Evolutionary conservation across 2,329 filamentous ascomycete genomes (phyloP), one percentile per base, ranked within the genome.

Genomic region (Leptodontidium sp.): DNA sequence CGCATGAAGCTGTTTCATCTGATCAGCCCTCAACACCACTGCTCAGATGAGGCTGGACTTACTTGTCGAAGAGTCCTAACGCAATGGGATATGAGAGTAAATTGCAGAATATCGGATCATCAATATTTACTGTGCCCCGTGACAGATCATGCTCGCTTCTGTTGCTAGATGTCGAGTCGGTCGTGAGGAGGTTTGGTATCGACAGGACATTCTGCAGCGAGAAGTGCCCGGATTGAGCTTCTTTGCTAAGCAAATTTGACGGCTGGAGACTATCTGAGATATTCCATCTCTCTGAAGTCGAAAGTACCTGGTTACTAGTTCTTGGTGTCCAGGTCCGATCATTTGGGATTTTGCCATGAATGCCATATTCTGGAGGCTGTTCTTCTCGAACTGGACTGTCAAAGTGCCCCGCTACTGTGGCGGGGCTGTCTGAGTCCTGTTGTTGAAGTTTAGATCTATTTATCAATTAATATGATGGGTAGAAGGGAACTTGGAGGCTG

Each of bases 211-310:
- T 78, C 49, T 78, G 73, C 1, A 81, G 71, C 2, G 78, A 80
- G 68, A 81, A 80, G 15, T 75, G 77, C 0, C 77, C 79, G 6
- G 71, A 73, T 14, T 77, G 78, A 6, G 79, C 79, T 66, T 78
- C 77, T 45, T 75, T 76, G 47, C 78, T 80, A 4, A 81, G 73
- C 12, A 81, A 65, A 1, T 75, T 78, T 7, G 77, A 77, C 17
- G 78, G 79, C 66, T 79, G 79, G 8, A 80, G 70, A 17, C 71
- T 73, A 38, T 38, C 61, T 4, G 61, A 50, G 47, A 50, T 63
- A 24, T 26, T 24, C 61, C 61, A 63, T 47, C n/a, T 43, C 21
- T 38, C n/a, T 29, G 5, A 17, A 7, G 47, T 32, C 24, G 17
- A 24, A 17, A 12, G 26, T 4, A 21, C 3, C 5, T 8, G 15